Evolutionary conservation across 2,329 filamentous ascomycete genomes (phyloP).

Genomic region (Sordariomycetes sp.): DNA sequence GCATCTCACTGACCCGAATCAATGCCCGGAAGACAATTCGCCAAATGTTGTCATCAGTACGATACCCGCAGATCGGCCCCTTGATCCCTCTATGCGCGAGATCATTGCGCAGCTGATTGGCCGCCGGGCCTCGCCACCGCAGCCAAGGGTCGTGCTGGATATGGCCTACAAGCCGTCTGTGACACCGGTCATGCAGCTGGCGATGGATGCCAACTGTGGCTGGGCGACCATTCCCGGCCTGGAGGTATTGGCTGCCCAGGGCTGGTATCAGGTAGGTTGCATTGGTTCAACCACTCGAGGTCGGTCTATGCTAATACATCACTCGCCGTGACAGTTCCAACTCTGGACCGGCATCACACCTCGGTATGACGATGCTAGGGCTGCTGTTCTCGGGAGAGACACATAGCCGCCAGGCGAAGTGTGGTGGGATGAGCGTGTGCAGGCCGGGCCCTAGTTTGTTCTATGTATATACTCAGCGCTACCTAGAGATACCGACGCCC

Average conservation of each 20-base stretch:
- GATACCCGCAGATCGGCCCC: constrained; percentile 77
- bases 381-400: constrained; percentile 37
- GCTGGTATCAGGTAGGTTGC: constrained; percentile 65
- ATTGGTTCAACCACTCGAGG: constrained; percentile 2
- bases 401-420: not conserved
- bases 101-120: constrained; percentile 34
- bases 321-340: constrained; percentile 46
- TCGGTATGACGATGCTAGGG: constrained; percentile 58
- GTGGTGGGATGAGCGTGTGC: not conserved
- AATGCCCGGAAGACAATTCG: constrained; percentile 35
- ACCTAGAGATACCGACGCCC: not conserved
- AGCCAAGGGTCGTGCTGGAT: constrained; percentile 64
- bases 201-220: constrained; percentile 42
- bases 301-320: constrained; percentile 2
- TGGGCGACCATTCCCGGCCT: constrained; percentile 82
- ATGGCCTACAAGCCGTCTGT: constrained; percentile 92
- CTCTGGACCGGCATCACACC: constrained; percentile 77
- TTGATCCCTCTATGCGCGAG: constrained; percentile 60
- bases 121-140: not conserved
- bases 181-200: constrained; percentile 78
- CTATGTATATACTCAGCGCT: not conserved
- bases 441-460: not conserved
- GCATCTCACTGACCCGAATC: constrained; percentile 35
- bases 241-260: constrained; percentile 84
- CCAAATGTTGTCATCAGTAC: constrained; percentile 70